Evolutionary conservation across 192 early-diverging fungal genomes (phyloP).

Genomic region (Backusella morwellensis): DNA sequence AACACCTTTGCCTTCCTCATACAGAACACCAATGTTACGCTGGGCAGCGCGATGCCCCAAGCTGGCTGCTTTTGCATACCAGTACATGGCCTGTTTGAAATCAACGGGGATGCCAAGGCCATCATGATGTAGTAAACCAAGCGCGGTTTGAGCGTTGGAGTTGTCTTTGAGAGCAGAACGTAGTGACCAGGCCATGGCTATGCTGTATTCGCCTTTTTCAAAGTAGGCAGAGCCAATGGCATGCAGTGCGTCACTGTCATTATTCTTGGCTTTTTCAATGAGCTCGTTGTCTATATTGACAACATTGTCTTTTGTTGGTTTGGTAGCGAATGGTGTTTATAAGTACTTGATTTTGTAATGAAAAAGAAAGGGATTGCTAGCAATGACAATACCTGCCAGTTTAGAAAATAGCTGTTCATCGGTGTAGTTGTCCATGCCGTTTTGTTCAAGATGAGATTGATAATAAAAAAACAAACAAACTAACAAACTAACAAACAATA

Average conservation of each 20-base stretch:
- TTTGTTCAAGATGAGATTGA: no score
- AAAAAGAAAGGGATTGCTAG: neutral
- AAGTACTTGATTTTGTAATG: neutral
- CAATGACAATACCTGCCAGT: neutral
- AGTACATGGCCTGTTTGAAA: neutral
- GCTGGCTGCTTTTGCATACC: neutral
- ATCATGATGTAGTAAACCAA: neutral
- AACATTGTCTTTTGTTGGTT: neutral
- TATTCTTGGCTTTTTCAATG: neutral
- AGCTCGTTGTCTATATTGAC: neutral
- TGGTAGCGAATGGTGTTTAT: neutral
- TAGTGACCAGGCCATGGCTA: neutral
- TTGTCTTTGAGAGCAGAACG: neutral
- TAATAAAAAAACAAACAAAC: neutral
- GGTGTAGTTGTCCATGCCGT: neutral
- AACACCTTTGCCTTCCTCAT: neutral
- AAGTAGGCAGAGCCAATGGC: neutral
- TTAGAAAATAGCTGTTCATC: neutral
- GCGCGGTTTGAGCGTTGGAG: neutral
- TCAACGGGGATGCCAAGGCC: neutral
- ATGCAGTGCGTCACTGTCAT: neutral
- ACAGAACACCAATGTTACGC: neutral
- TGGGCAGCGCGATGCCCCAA: neutral
- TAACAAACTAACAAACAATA: neutral
- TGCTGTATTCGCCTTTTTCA: neutral